These are phyloP conservation scores for Pleurotus sapidus DNA, from an alignment of 768 basidiomycete species.

Conservation along the genomic window DNA sequence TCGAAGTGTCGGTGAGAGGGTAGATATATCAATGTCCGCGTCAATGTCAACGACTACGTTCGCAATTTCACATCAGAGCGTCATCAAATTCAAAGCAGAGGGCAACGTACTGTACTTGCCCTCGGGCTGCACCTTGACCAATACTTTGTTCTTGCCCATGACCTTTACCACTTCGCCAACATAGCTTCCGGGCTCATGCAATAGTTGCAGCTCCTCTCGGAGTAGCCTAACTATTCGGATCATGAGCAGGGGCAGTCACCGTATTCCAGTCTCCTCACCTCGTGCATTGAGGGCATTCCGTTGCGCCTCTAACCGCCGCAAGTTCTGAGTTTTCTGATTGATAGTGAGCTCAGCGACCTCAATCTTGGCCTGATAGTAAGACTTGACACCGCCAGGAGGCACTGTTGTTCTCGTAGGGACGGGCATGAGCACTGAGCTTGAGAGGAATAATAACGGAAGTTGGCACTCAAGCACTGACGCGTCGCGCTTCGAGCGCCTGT, in stretches of 20 bases:
- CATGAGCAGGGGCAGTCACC: neutral
- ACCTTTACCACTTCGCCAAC: conserved; percentile 97
- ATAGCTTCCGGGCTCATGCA: conserved; percentile 95
- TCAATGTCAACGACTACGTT: conserved; percentile 89
- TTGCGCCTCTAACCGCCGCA: conserved; percentile 93
- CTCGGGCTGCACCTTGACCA: conserved; percentile 98
- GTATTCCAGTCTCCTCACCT: conserved; percentile 45
- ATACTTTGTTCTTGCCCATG: conserved; percentile 98
- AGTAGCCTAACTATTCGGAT: conserved; percentile 70
- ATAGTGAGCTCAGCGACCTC: conserved; percentile 90
- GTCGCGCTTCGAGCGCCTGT: no score
- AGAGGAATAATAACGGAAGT: no score
- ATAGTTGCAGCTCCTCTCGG: conserved; percentile 24
- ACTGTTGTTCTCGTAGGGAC: conserved; percentile 33
- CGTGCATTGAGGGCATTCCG: conserved; percentile 95
- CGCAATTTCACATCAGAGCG: neutral
- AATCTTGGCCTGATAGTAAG: conserved; percentile 96
- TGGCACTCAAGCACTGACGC: no score
- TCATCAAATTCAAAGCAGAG: neutral
- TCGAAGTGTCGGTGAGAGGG: conserved; percentile 83
- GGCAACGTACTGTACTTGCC: conserved; percentile 91
- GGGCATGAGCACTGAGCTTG: no score
- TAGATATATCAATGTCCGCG: conserved; percentile 73
- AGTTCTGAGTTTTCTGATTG: conserved; percentile 95
- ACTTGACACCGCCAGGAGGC: conserved; percentile 69